Evolutionary conservation across 768 basidiomycete genomes (phyloP), one percentile per base, ranked within the genome.

Genomic region (Hysterangium stoloniferum): DNA sequence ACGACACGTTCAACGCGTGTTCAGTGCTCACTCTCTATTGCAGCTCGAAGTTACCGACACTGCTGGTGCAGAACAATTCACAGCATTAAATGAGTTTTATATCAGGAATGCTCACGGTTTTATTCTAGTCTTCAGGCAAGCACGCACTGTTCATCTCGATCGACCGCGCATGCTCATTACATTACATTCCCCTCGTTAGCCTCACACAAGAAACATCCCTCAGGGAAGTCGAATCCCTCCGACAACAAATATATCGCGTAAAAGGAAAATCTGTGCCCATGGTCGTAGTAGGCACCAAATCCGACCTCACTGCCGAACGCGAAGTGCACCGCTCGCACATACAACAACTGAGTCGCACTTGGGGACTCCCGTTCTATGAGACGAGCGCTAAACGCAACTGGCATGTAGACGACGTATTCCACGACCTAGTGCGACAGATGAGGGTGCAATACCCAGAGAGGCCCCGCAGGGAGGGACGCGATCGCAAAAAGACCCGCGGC

Each of bases 321-420:
- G 86, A 91, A 61, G 85, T 93, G 5, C 77, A 79, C 15, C 71
- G 74, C 40, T 69, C 62, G 35, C 78, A 77, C 0, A 84, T 89
- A 29, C 77, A 83, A 59, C 67, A 76, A 8, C 75, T 87, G 9
- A 77, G 82, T 17, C 70, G 64, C 28, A 72, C 72, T 2, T 89
- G 87, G 86, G 69, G 71, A 12, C 67, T 87, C n/a, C 84, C 75
- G 5, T 85, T 87, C 60, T 90, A 84, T 61, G 89, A 91, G 67
- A 91, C 88, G 2, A 89, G 86, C n/a, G 86, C 88, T 8, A 91
- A 90, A 64, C 73, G 78, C 41, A 81, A 89, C 60, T 87, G 84
- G 86, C 79, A 90, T 57, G 74, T 91, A 47, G 67, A 68, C 7
- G 85, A 87, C 33, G 86, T 84, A 15, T 91, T 91, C 61, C 80